A percentile compares a stretch with the other conserved stretches of the same genome.
Evolutionary conservation across 2,329 filamentous ascomycete genomes (phyloP).

Genomic region (Pseudocercospora eumusae): DNA sequence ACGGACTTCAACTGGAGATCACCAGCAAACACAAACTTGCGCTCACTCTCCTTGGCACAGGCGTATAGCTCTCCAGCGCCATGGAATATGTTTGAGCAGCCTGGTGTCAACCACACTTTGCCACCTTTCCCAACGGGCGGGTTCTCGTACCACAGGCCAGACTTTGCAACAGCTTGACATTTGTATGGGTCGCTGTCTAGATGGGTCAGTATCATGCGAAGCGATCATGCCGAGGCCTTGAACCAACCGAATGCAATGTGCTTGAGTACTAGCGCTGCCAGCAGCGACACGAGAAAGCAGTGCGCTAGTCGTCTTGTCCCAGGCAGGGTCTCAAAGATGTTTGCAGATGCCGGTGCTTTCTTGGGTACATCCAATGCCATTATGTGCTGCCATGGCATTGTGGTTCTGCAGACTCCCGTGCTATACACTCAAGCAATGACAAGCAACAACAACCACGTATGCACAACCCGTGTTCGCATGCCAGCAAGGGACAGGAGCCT

Average conservation of each 20-base stretch:
- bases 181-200: slow-evolving; percentile 53
- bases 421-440: not conserved
- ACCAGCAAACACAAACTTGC: slow-evolving; percentile 60
- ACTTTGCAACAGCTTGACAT: slow-evolving; percentile 54
- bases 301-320: not conserved
- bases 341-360: not conserved
- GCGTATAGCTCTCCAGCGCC: slow-evolving; percentile 52
- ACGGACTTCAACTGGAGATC: slow-evolving; percentile 62
- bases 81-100: slow-evolving; percentile 62
- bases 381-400: not conserved
- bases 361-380: not conserved
- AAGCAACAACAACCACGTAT: not conserved
- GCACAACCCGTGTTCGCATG: too few relatives aligned
- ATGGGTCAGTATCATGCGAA: slow-evolving; percentile 3
- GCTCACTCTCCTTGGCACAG: slow-evolving; percentile 51
- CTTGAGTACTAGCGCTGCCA: slow-evolving; percentile 10
- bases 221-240: not conserved
- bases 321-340: not conserved
- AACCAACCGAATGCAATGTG: slow-evolving; percentile 17
- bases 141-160: slow-evolving; percentile 55
- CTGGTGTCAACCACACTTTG: slow-evolving; percentile 57
- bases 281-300: slow-evolving; percentile 10
- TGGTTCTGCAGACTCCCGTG: not conserved
- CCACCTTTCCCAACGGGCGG: slow-evolving; percentile 12
- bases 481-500: not conserved